A percentile compares a stretch with the other conserved stretches of the same genome.
These are phyloP conservation scores for Polyporus arcularius DNA, from an alignment of 768 basidiomycete species.

Conservation along the genomic window DNA sequence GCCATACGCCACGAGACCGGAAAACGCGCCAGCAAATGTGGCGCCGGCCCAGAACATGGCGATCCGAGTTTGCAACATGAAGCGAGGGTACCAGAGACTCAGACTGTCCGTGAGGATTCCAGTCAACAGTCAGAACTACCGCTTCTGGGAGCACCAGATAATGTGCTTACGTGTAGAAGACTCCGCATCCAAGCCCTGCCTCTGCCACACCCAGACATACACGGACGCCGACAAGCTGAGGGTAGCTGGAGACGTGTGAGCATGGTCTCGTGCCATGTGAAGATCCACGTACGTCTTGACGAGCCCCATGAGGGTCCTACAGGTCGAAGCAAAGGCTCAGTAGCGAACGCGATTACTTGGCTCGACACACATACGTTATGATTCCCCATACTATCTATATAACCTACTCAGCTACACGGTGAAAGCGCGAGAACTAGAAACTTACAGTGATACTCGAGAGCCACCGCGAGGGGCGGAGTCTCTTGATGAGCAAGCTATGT, in stretches of 20 bases:
- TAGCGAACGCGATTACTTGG: not conserved
- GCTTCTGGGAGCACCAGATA: too few species aligned
- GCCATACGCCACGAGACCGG: constrained; percentile 34
- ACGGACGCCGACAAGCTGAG: constrained; percentile 57
- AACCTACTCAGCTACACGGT: constrained; percentile 45
- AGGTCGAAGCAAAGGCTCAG: not conserved
- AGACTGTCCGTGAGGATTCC: constrained; percentile 15
- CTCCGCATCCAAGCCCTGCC: constrained; percentile 71
- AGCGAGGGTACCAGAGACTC: constrained; percentile 29
- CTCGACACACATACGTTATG: constrained; percentile 47
- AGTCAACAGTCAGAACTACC: too few species aligned
- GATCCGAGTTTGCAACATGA: constrained; percentile 29
- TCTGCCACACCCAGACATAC: constrained; percentile 64
- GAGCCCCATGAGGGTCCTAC: constrained; percentile 62
- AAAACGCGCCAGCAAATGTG: constrained; percentile 28
- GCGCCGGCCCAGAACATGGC: constrained; percentile 30
- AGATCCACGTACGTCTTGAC: constrained; percentile 52
- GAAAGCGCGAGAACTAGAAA: constrained; percentile 44
- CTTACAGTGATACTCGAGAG: constrained; percentile 62
- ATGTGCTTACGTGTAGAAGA: constrained; percentile 59
- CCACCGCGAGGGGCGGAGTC: constrained; percentile 69
- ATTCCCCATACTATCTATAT: constrained; percentile 62
- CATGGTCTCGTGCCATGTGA: too few species aligned
- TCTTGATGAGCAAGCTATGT: constrained; percentile 54
- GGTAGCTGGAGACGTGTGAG: constrained; percentile 42